Conservation (phyloP, 345 rosid species). For the Gynandropsis gynandra region DNA sequence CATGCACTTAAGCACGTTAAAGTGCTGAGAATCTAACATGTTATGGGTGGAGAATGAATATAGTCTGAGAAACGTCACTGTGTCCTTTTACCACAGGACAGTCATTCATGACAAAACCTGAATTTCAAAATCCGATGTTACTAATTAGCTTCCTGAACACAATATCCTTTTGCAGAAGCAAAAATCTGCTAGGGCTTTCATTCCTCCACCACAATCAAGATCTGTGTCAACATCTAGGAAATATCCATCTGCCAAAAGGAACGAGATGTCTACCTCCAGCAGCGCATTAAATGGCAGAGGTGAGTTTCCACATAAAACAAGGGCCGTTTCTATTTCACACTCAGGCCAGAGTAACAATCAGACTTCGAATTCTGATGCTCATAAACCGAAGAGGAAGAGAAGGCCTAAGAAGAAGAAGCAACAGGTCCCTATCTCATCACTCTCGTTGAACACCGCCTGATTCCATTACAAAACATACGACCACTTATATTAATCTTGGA, state of each 20-base stretch:
- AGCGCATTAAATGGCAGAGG: constrained; percentile 56
- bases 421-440: constrained; percentile 13
- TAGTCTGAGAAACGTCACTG: no score
- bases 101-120: no score
- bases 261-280: constrained; percentile 54
- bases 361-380: constrained; percentile 93
- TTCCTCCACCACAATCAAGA: constrained; percentile 92
- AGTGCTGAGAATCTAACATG: no score
- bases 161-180: constrained; percentile 36
- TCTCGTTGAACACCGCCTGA: no score
- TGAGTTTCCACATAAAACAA: constrained; percentile 39
- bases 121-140: neutral
- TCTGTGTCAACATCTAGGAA: constrained; percentile 61
- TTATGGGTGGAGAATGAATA: no score
- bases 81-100: no score
- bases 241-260: constrained; percentile 37
- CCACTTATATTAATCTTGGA: no score
- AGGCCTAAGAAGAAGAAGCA: constrained; percentile 87
- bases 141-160: neutral
- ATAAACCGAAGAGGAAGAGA: constrained; percentile 89
- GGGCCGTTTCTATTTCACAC: constrained; percentile 43
- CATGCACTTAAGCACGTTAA: no score
- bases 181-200: constrained; percentile 71
- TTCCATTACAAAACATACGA: no score
- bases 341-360: constrained; percentile 77